These are phyloP conservation scores for Melanogaster broomeanus DNA, from an alignment of 768 basidiomycete genomes.

Conservation along the genomic window DNA sequence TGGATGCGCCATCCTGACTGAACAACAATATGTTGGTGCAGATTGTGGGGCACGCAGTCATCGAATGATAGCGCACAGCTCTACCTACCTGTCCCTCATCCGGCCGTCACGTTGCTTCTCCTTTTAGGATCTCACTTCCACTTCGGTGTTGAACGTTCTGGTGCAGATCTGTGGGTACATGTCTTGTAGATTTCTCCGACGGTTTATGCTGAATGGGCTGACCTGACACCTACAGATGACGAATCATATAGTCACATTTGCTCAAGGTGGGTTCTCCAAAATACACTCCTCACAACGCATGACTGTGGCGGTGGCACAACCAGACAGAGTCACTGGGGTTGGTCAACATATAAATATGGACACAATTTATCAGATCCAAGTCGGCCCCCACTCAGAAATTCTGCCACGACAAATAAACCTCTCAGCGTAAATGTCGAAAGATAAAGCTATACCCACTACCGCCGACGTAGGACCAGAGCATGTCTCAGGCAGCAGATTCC, in stretches of 20 bases:
- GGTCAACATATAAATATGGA: slow-evolving; percentile 18
- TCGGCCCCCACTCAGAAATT: neutral
- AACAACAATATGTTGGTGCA: neutral
- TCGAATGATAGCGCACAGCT: neutral
- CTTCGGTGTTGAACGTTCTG: neutral
- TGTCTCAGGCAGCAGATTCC: slow-evolving; percentile 6
- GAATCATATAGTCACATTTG: neutral
- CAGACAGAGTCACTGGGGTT: neutral
- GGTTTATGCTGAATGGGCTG: neutral
- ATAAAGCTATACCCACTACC: neutral
- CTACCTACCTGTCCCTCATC: neutral
- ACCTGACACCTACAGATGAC: slow-evolving; percentile 11
- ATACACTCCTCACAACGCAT: neutral
- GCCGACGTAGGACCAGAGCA: neutral
- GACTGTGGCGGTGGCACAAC: slow-evolving; percentile 7
- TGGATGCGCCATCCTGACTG: neutral
- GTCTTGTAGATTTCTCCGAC: slow-evolving; percentile 7
- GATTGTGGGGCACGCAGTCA: neutral
- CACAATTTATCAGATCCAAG: neutral
- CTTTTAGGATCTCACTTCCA: slow-evolving; percentile 1
- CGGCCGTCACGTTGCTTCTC: slow-evolving; percentile 3
- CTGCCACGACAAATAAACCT: neutral
- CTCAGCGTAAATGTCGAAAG: neutral
- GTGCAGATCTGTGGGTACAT: slow-evolving; percentile 11
- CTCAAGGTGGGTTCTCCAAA: neutral